Conservation (phyloP, 495 filamentous ascomycete species). For the Talaromyces trachyspermus region DNA sequence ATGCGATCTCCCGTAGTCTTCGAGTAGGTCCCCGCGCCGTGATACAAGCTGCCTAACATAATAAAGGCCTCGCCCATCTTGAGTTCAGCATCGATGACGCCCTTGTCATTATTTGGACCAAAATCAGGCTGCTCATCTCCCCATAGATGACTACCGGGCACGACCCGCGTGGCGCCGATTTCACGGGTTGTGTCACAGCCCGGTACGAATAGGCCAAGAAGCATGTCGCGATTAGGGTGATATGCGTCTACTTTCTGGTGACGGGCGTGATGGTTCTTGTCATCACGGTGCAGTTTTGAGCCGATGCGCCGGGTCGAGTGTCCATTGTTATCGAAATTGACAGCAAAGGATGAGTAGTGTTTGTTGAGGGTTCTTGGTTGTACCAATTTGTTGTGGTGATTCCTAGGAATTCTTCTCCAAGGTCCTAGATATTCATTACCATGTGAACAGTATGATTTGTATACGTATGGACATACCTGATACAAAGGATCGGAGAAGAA, state of each 20-base stretch:
- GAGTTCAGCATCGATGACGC: not conserved
- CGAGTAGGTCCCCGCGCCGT: not conserved
- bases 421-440: not conserved
- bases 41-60: not conserved
- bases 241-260: not conserved
- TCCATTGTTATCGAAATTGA: conserved; percentile 1
- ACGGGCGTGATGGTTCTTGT: conserved; percentile 1
- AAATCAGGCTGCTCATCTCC: not conserved
- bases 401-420: not conserved
- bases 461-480: not conserved
- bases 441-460: not conserved
- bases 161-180: not conserved
- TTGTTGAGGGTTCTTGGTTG: not conserved
- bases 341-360: not conserved
- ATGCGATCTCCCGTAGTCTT: not conserved
- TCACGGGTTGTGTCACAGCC: not conserved
- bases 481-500: conserved; percentile 1
- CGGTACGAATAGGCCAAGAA: not conserved
- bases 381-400: conserved; percentile 3
- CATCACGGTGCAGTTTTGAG: conserved; percentile 2
- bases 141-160: not conserved
- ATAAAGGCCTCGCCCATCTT: not conserved
- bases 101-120: not conserved
- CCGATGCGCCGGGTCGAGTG: not conserved
- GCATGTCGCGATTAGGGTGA: not conserved